Conservation (phyloP, 148 eudicot species). For the Pharnaceum exiguum region DNA sequence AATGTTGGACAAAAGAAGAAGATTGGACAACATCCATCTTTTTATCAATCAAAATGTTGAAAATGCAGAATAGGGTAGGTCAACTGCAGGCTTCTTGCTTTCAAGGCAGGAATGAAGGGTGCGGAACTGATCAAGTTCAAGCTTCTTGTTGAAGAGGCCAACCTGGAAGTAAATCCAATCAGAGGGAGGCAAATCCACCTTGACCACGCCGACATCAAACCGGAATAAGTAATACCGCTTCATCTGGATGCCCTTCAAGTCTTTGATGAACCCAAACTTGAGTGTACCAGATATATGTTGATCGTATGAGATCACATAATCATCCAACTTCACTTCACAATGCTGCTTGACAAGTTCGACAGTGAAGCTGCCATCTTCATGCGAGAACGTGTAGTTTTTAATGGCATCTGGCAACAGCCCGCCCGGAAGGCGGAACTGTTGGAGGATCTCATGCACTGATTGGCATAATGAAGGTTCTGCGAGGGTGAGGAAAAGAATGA, state of each 20-base stretch:
- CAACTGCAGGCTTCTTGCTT: no score
- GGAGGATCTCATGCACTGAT: no score
- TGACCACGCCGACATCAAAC: conserved; percentile 68
- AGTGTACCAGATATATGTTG: conserved; percentile 45
- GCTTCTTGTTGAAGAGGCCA: conserved; percentile 61
- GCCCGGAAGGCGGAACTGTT: conserved; percentile 38
- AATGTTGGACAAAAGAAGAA: no score
- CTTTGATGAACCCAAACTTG: conserved; percentile 50
- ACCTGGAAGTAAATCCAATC: conserved; percentile 60
- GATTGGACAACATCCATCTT: no score
- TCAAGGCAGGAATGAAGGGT: conserved; percentile 43
- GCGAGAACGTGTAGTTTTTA: conserved; percentile 39
- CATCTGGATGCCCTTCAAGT: conserved; percentile 58
- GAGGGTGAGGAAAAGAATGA: no score
- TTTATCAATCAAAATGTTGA: no score
- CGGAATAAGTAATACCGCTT: conserved; percentile 39
- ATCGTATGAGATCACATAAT: conserved; percentile 61
- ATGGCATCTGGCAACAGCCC: conserved; percentile 67
- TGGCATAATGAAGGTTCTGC: no score
- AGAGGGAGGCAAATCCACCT: conserved; percentile 75
- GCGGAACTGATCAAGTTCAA: conserved; percentile 52
- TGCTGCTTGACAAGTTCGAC: conserved; percentile 38
- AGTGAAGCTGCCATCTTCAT: conserved; percentile 42
- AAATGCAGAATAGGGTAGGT: no score
- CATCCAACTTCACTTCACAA: conserved; percentile 65